phyloP scores from a whole-genome alignment of 108 stramenopile species.

The Fragilaria crotonensis region DNA sequence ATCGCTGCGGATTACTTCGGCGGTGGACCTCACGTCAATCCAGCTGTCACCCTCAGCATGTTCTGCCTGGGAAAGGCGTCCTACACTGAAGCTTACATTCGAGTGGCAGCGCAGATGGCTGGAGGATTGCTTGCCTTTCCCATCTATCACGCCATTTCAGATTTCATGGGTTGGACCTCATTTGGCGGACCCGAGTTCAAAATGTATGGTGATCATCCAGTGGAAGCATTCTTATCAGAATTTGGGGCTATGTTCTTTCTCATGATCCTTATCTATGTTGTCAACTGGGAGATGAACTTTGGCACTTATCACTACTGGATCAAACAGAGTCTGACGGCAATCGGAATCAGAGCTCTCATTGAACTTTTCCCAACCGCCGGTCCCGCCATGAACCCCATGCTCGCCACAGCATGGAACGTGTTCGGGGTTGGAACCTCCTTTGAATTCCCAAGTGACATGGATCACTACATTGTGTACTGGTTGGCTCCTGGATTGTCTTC shows the following conservation, averaged over 20 bases:
- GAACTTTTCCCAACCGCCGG: constrained; percentile 74
- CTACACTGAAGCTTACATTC: constrained; percentile 75
- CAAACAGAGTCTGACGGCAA: constrained; percentile 79
- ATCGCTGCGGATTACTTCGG: constrained; percentile 71
- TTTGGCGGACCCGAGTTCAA: constrained; percentile 84
- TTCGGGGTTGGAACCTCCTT: constrained; percentile 48
- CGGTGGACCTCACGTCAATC: constrained; percentile 58
- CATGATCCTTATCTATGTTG: constrained; percentile 64
- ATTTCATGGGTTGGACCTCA: constrained; percentile 39
- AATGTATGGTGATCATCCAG: constrained; percentile 31
- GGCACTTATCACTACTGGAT: constrained; percentile 80
- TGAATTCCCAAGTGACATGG: constrained; percentile 47
- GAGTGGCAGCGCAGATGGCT: constrained; percentile 69
- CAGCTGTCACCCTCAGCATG: constrained; percentile 73
- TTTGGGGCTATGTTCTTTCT: constrained; percentile 65
- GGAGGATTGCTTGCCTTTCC: constrained; percentile 83
- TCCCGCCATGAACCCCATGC: constrained; percentile 90
- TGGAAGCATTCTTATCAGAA: constrained; percentile 62
- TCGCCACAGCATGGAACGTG: constrained; percentile 72
- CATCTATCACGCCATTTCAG: constrained; percentile 51
- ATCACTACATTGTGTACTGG: constrained; percentile 86
- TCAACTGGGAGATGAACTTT: constrained; percentile 84
- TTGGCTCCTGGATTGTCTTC: constrained; percentile 55
- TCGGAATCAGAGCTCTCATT: constrained; percentile 80
- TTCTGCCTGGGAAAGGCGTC: constrained; percentile 59